Evolutionary conservation across 306 rosid genomes (phyloP).

Genomic region (Medicago ruthenica): DNA sequence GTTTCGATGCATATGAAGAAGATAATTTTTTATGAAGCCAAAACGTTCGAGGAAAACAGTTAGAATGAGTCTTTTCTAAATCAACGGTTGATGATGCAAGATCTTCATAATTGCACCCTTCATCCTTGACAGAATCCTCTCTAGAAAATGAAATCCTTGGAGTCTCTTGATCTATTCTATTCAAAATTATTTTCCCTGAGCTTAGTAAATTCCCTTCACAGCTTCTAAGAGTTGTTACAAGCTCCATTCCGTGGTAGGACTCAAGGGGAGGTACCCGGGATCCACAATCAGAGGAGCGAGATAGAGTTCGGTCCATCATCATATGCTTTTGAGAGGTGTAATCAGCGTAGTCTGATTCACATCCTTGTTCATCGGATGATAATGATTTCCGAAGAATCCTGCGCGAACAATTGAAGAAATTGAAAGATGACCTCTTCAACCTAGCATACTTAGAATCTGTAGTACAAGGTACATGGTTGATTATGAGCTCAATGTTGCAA

Average conservation of each 20-base stretch:
- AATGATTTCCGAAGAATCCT: slow-evolving; percentile 54
- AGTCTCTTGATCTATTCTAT: slow-evolving; percentile 47
- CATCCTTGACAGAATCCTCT: slow-evolving; percentile 56
- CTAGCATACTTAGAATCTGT: slow-evolving; percentile 55
- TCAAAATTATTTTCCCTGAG: slow-evolving; percentile 55
- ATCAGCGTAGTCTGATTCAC: slow-evolving; percentile 57
- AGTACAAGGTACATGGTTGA: slow-evolving; percentile 56
- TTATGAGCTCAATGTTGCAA: slow-evolving; percentile 79
- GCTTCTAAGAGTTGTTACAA: slow-evolving; percentile 58
- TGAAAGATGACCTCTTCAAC: slow-evolving; percentile 63
- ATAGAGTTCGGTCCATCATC: slow-evolving; percentile 53
- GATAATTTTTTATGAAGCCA: slow-evolving; percentile 55
- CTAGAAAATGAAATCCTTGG: slow-evolving; percentile 49
- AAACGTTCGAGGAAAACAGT: slow-evolving; percentile 63
- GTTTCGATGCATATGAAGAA: slow-evolving; percentile 50
- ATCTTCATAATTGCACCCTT: slow-evolving; percentile 42
- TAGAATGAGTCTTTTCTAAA: slow-evolving; percentile 49
- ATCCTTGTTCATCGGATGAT: slow-evolving; percentile 50
- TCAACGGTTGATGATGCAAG: slow-evolving; percentile 48
- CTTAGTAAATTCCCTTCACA: slow-evolving; percentile 67
- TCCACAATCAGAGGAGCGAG: slow-evolving; percentile 54
- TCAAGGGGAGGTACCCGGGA: slow-evolving; percentile 52
- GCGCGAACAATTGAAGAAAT: slow-evolving; percentile 73
- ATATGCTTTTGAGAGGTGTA: slow-evolving; percentile 55
- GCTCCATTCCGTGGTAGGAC: slow-evolving; percentile 47